Base-by-base conservation (phyloP, 73 alveolate genomes). In the Paramecium caudatum region DNA sequence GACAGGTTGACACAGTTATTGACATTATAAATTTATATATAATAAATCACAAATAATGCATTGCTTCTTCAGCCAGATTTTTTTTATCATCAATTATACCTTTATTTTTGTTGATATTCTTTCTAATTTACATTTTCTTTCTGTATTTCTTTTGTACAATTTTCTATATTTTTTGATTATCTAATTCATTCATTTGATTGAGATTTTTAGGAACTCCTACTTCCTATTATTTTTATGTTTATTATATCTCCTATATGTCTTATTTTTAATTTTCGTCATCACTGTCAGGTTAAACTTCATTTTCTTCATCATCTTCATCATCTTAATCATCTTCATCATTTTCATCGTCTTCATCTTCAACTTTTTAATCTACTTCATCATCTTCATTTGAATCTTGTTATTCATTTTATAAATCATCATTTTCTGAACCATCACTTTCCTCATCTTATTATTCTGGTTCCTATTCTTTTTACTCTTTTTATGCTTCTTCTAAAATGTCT, bases 1-100 rank as follows among this genome's bases (percentile, higher is more conserved):
- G 47, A 6, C 88, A 74, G 47, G 88, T 74, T n/a, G 88, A 74
- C 36, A 74, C 88, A 39, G 88, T 74, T 37, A 74, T 45, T 37
- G 88, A 74, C 88, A 74, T 74, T 33, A 65, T 65, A 65, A 65
- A 65, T n/a, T 55, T 7, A 19, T 10, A 55, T 55, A 12, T 23
- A 55, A 55, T 43, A 55, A 55, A 55, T 55, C 43, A 55, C 30
- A 19, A 23, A 55, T 55, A 55, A 55, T 55, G 80, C 13, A 55
- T 37, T 5, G 80, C 80, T 55, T 55, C 21, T 55, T 55, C 46
- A 21, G 45, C 3, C 30, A 55, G 30, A 21, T 37, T 23, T 55
- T 55, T 55, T 12, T 21, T 55, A 55, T 55, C 80, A 7, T 55
- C 80, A n/a, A n/a, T n/a, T 0, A 49, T 16, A 21, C 70, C 87